These are phyloP conservation scores for Myxozyma udenii DNA, from an alignment of 805 yeast species.

Conservation along the genomic window DNA sequence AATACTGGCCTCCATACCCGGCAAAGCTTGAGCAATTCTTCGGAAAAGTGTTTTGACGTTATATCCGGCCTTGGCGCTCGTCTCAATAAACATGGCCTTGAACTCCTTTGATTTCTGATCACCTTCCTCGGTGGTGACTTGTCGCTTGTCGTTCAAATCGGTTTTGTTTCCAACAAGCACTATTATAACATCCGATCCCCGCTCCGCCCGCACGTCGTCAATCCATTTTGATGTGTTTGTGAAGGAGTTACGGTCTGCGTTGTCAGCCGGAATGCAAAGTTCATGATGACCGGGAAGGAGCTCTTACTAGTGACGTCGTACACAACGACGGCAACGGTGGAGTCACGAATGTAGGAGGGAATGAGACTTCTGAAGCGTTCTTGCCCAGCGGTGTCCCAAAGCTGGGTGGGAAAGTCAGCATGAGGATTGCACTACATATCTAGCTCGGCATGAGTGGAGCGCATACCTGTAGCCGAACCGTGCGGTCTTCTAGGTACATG, in stretches of 20 bases:
- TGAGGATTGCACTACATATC: too few relatives aligned
- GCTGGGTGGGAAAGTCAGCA: slow-evolving; percentile 24
- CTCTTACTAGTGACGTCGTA: slow-evolving; percentile 86
- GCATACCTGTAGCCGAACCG: slow-evolving; percentile 74
- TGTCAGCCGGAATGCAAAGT: not conserved
- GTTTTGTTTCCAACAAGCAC: slow-evolving; percentile 92
- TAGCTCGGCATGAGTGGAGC: not conserved
- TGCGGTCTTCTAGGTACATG: slow-evolving; percentile 93
- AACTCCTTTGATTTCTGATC: slow-evolving; percentile 71
- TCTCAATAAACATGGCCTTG: slow-evolving; percentile 83
- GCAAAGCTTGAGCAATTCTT: slow-evolving; percentile 84
- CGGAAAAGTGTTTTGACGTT: slow-evolving; percentile 88
- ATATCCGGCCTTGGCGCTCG: slow-evolving; percentile 91
- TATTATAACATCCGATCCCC: slow-evolving; percentile 84
- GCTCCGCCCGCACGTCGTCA: slow-evolving; percentile 87
- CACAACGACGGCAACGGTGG: slow-evolving; percentile 95
- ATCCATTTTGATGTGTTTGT: slow-evolving; percentile 86
- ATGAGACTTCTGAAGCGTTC: slow-evolving; percentile 92
- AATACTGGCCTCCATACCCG: slow-evolving; percentile 58
- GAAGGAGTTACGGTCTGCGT: slow-evolving; percentile 58
- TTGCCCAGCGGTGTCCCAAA: slow-evolving; percentile 91
- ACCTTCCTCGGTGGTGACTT: slow-evolving; percentile 85
- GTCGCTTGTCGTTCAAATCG: slow-evolving; percentile 77
- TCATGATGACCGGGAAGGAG: not conserved
- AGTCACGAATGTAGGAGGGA: slow-evolving; percentile 93